Base-by-base conservation (phyloP, 2,329 filamentous ascomycete species). In the Arthrocladium fulminans region DNA sequence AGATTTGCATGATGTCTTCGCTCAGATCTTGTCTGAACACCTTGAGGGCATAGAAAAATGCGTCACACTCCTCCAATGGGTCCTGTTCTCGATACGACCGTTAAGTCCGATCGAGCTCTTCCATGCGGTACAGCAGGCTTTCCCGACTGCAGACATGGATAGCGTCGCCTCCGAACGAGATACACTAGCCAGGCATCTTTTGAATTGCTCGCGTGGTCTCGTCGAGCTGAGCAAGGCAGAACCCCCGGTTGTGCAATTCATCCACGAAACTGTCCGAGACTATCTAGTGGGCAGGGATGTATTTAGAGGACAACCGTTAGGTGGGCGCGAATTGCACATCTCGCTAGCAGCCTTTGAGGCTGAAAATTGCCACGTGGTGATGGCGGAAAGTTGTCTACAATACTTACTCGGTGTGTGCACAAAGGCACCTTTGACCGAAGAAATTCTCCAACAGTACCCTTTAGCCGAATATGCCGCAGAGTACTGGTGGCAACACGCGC, bases 191-290 rank as follows among this genome's bases (percentile, higher is more conserved):
- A 2, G 47, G 42, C 60, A 34, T 47, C 47, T 64, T 9, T 52
- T 59, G 6, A 55, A 50, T 35, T 59, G 46, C 3, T 65, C 63
- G 20, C 64, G 63, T 49, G 63, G 62, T 4, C 58, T 65, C 12
- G 60, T 59, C 6, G 63, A 65, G 43, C 20, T 39, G 25, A 22
- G 17, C 13, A 6, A 25, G 23, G 56, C 57, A 4, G 42, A 49
- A 9, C 7, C 37, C 1, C 52, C 54, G 15, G 57, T 49, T 2
- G 59, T 65, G 35, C 62, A 66, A 51, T 66, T 66, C 22, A 66
- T 66, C 29, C 63, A 66, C 47, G 63, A 65, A 47, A 62, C 63
- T 3, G 61, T 66, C 6, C 56, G 61, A 37, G 62, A 64, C 48
- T 65, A 63, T 19, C 54, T 65, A 2, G 23, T 64, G 30, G 61